Percentiles rank a stretch among this genome's conserved stretches.
Conservation (phyloP, 805 yeast species). For the Huiozyma naganishii region DNA sequence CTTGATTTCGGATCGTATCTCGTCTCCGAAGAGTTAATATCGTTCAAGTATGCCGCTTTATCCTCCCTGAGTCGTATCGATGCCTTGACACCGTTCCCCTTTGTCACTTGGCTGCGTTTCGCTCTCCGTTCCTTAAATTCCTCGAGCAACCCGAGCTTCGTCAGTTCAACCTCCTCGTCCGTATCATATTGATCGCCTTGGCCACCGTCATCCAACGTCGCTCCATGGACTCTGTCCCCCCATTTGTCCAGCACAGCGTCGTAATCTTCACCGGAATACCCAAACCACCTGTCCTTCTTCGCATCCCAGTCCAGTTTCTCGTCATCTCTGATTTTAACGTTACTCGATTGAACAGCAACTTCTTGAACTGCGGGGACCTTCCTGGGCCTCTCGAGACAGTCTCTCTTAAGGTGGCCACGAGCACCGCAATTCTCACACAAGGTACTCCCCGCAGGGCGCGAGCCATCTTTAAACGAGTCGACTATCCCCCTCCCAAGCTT, state of each 20-base stretch:
- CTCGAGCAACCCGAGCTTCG: conserved; percentile 30
- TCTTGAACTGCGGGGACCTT: conserved; percentile 17
- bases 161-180: conserved; percentile 35
- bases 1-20: conserved; percentile 48
- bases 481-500: conserved; percentile 45
- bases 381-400: conserved; percentile 50
- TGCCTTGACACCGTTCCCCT: conserved; percentile 5
- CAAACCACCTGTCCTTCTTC: conserved; percentile 75
- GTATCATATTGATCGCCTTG: conserved; percentile 26
- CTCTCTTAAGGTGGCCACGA: conserved; percentile 36
- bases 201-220: conserved; percentile 7
- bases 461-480: conserved; percentile 30
- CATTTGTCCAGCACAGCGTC: conserved; percentile 38
- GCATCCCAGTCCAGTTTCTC: conserved; percentile 43
- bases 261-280: conserved; percentile 58
- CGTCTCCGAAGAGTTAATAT: conserved; percentile 35
- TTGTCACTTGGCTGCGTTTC: not conserved
- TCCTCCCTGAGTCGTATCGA: conserved; percentile 59
- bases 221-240: conserved; percentile 18
- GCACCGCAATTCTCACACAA: conserved; percentile 52
- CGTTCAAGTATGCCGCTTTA: conserved; percentile 56
- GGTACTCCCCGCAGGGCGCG: conserved; percentile 1
- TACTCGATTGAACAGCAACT: conserved; percentile 21
- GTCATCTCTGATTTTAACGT: conserved; percentile 11
- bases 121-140: conserved; percentile 13